Conservation (phyloP, 1,284 basidiomycete genomes). For the Microbotryum intermedium region DNA sequence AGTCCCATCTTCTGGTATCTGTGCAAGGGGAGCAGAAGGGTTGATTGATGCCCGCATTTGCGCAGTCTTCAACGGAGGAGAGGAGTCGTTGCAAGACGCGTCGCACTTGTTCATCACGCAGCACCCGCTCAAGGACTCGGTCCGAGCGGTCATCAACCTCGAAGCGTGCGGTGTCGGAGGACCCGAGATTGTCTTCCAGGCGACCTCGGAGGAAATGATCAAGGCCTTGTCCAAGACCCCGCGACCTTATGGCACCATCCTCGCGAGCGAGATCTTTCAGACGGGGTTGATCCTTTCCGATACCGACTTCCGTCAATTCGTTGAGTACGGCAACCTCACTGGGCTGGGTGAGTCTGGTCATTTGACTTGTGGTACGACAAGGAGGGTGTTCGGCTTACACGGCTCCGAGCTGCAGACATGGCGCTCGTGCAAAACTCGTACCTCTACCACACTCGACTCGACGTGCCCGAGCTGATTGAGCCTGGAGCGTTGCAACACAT, state of each 20-base stretch:
- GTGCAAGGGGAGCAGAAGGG: neutral
- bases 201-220: conserved; percentile 88
- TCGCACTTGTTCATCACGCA: conserved; percentile 87
- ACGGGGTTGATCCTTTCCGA: conserved; percentile 87
- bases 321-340: conserved; percentile 62
- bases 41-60: neutral
- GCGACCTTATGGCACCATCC: conserved; percentile 79
- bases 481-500: conserved; percentile 75
- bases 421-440: conserved; percentile 90
- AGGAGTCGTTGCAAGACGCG: conserved; percentile 89
- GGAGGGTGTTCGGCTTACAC: neutral
- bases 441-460: conserved; percentile 44
- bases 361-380: conserved; percentile 39
- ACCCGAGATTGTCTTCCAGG: conserved; percentile 88
- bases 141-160: conserved; percentile 82
- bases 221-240: conserved; percentile 79
- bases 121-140: conserved; percentile 52
- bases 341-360: conserved; percentile 54
- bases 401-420: conserved; percentile 51
- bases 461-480: conserved; percentile 71
- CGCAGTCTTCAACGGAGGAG: conserved; percentile 88
- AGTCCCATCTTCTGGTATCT: conserved; percentile 37
- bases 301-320: conserved; percentile 90
- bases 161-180: conserved; percentile 88
- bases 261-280: conserved; percentile 89